phyloP scores from a whole-genome alignment of 2,329 filamentous ascomycete species.

The Aspergillus melleus region DNA sequence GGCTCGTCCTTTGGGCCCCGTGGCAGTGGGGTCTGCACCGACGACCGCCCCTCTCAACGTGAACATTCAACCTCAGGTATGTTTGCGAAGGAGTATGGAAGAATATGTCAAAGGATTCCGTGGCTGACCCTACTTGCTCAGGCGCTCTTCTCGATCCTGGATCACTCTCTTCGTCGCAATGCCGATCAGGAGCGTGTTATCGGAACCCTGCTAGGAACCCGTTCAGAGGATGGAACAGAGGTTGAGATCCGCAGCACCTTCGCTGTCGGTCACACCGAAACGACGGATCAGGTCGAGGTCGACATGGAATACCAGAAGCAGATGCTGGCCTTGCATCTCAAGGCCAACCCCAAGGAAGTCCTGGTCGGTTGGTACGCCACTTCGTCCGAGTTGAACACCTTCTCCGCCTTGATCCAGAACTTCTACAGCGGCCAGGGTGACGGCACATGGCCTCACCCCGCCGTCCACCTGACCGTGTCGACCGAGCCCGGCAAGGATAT shows the following conservation, averaged over 20 bases:
- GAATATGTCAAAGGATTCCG: background rate
- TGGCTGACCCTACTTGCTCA: constrained; percentile 29
- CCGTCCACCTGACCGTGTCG: constrained; percentile 91
- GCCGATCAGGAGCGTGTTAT: constrained; percentile 94
- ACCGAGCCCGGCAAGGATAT: constrained; percentile 87
- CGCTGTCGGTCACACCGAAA: constrained; percentile 97
- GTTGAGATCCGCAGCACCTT: constrained; percentile 96
- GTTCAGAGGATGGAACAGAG: constrained; percentile 95
- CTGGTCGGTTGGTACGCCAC: constrained; percentile 99
- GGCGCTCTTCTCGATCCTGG: constrained; percentile 69
- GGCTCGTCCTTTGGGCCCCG: constrained; percentile 84
- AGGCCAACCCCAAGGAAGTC: constrained; percentile 89
- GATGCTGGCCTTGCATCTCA: constrained; percentile 93
- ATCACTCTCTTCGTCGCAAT: constrained; percentile 91
- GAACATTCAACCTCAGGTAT: constrained; percentile 91
- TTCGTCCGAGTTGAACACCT: constrained; percentile 93
- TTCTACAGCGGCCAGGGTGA: constrained; percentile 98
- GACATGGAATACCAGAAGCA: constrained; percentile 99
- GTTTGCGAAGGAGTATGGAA: constrained; percentile 23
- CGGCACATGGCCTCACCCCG: constrained; percentile 95
- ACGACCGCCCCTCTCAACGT: constrained; percentile 91
- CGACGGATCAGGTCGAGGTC: constrained; percentile 97
- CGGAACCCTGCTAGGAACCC: constrained; percentile 87
- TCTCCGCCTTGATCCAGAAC: constrained; percentile 98
- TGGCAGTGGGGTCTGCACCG: constrained; percentile 73